These are phyloP conservation scores for Russula foetens DNA, from an alignment of 768 basidiomycete genomes.

Conservation along the genomic window DNA sequence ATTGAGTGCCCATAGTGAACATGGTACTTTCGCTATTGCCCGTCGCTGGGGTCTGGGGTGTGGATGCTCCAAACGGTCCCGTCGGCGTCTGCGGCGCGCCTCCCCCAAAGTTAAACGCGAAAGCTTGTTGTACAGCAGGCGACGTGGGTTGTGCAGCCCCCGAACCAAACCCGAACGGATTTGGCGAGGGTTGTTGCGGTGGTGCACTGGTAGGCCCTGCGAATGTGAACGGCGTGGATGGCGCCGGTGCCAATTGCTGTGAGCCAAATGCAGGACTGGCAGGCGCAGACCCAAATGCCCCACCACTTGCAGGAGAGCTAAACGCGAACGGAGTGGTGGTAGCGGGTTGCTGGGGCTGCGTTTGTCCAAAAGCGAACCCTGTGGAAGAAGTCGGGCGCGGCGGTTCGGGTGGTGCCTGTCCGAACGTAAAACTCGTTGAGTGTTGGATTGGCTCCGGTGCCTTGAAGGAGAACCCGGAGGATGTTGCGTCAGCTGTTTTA, in stretches of 20 bases:
- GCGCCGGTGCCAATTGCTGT: constrained; percentile 12
- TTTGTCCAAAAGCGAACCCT: constrained; percentile 23
- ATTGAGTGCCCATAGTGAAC: constrained; percentile 27
- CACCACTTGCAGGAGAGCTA: constrained; percentile 20
- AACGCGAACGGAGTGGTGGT: constrained; percentile 23
- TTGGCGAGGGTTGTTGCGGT: constrained; percentile 26
- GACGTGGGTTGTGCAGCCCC: constrained; percentile 27
- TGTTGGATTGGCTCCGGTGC: constrained; percentile 17
- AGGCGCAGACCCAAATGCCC: constrained; percentile 24
- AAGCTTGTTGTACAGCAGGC: constrained; percentile 24
- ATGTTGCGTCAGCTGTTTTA: constrained; percentile 15
- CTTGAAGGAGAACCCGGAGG: constrained; percentile 16
- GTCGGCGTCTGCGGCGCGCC: constrained; percentile 21
- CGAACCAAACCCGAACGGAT: constrained; percentile 27
- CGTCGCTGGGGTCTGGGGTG: constrained; percentile 10
- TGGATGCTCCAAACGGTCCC: constrained; percentile 24
- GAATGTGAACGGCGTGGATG: constrained; percentile 20
- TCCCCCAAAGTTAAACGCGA: constrained; percentile 23
- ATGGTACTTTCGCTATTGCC: constrained; percentile 11
- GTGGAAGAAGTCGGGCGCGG: constrained; percentile 26
- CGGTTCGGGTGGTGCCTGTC: constrained; percentile 29
- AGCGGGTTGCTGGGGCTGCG: constrained; percentile 28
- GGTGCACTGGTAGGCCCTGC: constrained; percentile 26
- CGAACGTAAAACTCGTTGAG: constrained; percentile 21
- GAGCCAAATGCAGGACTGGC: constrained; percentile 18